Evolutionary conservation across 179 eudicot species (phyloP), one percentile per base, ranked within the genome.

Genomic region (Silene noctiflora): DNA sequence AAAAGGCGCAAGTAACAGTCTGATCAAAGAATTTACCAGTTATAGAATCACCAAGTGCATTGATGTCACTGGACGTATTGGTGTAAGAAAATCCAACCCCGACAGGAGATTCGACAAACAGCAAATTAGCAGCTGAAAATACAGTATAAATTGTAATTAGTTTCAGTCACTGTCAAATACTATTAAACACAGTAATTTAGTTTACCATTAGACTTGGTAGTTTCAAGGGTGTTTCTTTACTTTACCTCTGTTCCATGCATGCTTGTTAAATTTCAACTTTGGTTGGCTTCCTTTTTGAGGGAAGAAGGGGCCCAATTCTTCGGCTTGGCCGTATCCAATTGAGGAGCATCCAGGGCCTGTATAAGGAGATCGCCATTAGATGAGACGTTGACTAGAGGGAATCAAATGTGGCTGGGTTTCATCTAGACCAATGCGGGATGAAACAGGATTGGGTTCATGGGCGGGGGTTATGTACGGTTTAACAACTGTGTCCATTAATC

Each of bases 31-130:
- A 27, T 27, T 33, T 33, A 33, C 97, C 96, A n/a, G 96, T 87
- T 22, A 88, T 79, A 8, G 83, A 76, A 72, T 94, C 98, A 20
- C 98, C 98, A 24, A 93, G 85, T 65, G 88, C 64, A 25, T 27
- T 0, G 21, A 92, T 84, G 78, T 94, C 86, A 4, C 79, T 83
- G 80, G 88, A 89, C 31, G 91, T 90, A 76, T 94, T 94, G 27
- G 96, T 88, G 78, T 94, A 92, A 8, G 98, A 94, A 83, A 84
- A 94, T 10, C 97, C 98, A 33, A 94, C 98, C 2, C 98, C 96
- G 58, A 91, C 91, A 13, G 98, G 98, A 9, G 98, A 92, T 77
- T 94, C 98, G 55, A 94, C 82, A 69, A 94, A 94, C 39, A 92
- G 83, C 69, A 94, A 83, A 81, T 94, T 94, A 73, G 98, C 96